phyloP scores from a whole-genome alignment of 1,284 basidiomycete genomes.

The Irpex sp. region DNA sequence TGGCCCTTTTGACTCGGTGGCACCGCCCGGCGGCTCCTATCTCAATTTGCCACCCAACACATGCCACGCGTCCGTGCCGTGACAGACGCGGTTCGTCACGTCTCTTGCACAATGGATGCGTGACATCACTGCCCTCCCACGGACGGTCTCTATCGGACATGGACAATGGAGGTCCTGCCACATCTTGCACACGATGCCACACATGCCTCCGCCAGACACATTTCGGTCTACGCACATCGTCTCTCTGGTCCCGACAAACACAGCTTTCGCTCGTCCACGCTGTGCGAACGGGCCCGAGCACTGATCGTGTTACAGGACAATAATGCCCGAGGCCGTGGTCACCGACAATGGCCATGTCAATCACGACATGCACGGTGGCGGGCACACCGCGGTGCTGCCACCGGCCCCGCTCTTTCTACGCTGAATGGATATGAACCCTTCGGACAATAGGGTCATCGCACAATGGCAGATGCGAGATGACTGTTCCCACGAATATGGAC shows the following conservation, averaged over 20 bases:
- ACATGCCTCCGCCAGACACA: background rate
- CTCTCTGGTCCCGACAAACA: too few relatives aligned
- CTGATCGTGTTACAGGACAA: too few relatives aligned
- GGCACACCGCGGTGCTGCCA: too few relatives aligned
- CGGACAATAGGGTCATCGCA: background rate
- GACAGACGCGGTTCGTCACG: slow-evolving; percentile 3
- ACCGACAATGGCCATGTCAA: too few relatives aligned
- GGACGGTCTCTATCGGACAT: background rate
- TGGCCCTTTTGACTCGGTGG: background rate
- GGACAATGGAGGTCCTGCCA: background rate
- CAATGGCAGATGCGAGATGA: background rate
- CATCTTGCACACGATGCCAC: background rate
- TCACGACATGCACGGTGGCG: too few relatives aligned
- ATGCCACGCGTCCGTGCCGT: background rate
- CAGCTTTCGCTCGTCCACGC: too few relatives aligned
- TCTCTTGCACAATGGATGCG: background rate
- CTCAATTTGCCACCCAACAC: slow-evolving; percentile 1
- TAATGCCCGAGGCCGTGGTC: too few relatives aligned
- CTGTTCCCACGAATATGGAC: background rate
- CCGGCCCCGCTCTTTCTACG: background rate
- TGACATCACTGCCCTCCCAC: slow-evolving; percentile 2
- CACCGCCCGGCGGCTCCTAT: background rate
- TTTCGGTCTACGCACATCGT: background rate
- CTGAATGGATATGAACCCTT: background rate
- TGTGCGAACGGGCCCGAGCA: too few relatives aligned